Evolutionary conservation across 345 rosid genomes (phyloP).

Genomic region (Bruguiera parviflora): DNA sequence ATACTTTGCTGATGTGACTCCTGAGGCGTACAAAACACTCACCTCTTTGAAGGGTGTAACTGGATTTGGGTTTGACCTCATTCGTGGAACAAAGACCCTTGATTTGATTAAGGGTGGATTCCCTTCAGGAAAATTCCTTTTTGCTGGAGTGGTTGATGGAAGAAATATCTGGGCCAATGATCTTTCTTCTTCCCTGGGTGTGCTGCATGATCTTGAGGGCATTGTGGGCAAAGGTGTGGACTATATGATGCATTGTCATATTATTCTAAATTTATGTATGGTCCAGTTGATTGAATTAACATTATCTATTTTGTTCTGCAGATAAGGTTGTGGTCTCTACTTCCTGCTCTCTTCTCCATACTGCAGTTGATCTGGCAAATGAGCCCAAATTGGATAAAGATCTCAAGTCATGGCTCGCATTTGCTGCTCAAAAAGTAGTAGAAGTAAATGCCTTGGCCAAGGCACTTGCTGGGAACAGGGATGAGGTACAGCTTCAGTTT

Average conservation of each 20-base stretch:
- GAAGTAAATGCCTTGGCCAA: constrained; percentile 93
- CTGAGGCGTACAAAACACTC: constrained; percentile 77
- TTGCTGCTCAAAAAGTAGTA: constrained; percentile 92
- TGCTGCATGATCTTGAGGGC: constrained; percentile 56
- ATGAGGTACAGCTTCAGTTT: constrained; percentile 50
- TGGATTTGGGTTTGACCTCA: constrained; percentile 81
- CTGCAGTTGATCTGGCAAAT: constrained; percentile 84
- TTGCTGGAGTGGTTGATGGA: constrained; percentile 97
- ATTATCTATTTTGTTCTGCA: constrained; percentile 26
- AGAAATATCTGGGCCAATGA: constrained; percentile 99
- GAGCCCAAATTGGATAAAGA: constrained; percentile 86
- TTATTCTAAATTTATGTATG: not conserved
- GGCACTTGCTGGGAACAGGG: constrained; percentile 73
- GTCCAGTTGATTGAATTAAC: not conserved
- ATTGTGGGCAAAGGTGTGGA: constrained; percentile 81
- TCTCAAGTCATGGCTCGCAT: constrained; percentile 95
- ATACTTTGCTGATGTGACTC: constrained; percentile 85
- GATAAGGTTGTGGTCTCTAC: constrained; percentile 95
- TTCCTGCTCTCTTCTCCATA: constrained; percentile 96
- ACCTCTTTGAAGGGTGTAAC: constrained; percentile 82
- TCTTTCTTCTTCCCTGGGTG: constrained; percentile 67
- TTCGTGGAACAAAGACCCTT: constrained; percentile 80
- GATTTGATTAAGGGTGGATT: constrained; percentile 75
- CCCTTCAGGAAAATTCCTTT: constrained; percentile 82
- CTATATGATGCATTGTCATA: not conserved